These are phyloP conservation scores for Cladosporium sp. DNA, from an alignment of 2,329 filamentous ascomycete genomes.

Conservation along the genomic window DNA sequence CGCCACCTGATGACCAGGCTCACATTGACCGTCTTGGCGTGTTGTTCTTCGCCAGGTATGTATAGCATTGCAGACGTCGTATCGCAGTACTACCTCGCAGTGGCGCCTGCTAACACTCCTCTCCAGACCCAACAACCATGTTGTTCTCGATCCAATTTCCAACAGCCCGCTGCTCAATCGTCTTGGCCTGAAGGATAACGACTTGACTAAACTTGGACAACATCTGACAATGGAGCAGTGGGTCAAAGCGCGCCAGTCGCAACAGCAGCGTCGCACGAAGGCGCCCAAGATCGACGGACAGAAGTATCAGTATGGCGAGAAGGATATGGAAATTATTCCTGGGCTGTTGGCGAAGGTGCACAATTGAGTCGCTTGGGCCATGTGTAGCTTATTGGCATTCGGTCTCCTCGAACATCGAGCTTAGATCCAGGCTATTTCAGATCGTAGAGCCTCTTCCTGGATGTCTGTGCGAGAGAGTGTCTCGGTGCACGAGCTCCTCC, in stretches of 20 bases:
- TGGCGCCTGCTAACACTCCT: too few species aligned
- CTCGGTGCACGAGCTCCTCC: too few species aligned
- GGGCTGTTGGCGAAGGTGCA: slow-evolving; percentile 33
- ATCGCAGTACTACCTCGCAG: too few species aligned
- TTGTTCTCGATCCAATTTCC: slow-evolving; percentile 41
- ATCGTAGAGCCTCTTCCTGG: neutral
- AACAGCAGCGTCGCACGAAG: slow-evolving; percentile 40
- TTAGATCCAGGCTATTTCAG: neutral
- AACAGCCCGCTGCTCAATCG: slow-evolving; percentile 39
- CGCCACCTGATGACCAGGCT: slow-evolving; percentile 50
- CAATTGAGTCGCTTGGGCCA: slow-evolving; percentile 22
- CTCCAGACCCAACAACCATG: slow-evolving; percentile 41
- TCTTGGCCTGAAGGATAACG: slow-evolving; percentile 33
- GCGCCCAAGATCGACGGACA: slow-evolving; percentile 42
- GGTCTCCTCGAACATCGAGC: neutral
- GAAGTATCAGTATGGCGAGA: slow-evolving; percentile 32
- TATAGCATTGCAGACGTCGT: slow-evolving; percentile 28
- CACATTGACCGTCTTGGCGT: slow-evolving; percentile 52
- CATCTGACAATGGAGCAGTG: slow-evolving; percentile 49
- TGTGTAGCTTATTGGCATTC: neutral
- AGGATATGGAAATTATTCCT: slow-evolving; percentile 41
- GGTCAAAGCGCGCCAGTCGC: slow-evolving; percentile 40
- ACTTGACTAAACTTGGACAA: slow-evolving; percentile 31
- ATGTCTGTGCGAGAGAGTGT: neutral
- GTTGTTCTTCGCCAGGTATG: slow-evolving; percentile 51